Conservation (phyloP, 805 yeast species). For the Metschnikowia santaceciliae region DNA sequence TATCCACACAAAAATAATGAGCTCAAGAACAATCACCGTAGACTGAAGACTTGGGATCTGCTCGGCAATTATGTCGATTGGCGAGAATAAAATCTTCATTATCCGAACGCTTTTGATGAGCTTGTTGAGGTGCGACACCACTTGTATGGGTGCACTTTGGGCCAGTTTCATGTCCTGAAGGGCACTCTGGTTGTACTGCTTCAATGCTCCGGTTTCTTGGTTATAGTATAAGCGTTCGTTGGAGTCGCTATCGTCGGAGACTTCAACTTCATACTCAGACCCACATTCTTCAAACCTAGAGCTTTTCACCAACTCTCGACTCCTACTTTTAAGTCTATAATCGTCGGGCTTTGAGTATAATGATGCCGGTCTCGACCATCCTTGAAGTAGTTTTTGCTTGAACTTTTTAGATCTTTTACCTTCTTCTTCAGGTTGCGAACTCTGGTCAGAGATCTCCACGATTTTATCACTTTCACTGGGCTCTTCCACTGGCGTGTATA, state of each 20-base stretch:
- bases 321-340: neutral
- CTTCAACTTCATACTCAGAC: slow-evolving; percentile 29
- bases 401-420: neutral
- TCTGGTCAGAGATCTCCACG: slow-evolving; percentile 14
- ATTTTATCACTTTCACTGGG: slow-evolving; percentile 5
- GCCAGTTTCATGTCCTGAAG: neutral
- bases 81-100: slow-evolving; percentile 37
- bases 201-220: slow-evolving; percentile 31
- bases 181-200: slow-evolving; percentile 12
- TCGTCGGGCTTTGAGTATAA: neutral
- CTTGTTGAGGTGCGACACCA: slow-evolving; percentile 24
- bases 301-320: neutral
- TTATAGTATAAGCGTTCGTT: slow-evolving; percentile 30
- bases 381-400: neutral
- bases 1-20: slow-evolving; percentile 38
- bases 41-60: slow-evolving; percentile 37
- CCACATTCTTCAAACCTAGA: neutral
- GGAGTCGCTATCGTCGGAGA: slow-evolving; percentile 20
- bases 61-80: slow-evolving; percentile 37
- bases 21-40: slow-evolving; percentile 36
- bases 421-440: neutral
- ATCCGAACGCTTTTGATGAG: slow-evolving; percentile 33
- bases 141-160: slow-evolving; percentile 7
- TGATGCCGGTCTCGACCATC: slow-evolving; percentile 2
- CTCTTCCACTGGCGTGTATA: slow-evolving; percentile 16